These are phyloP conservation scores for Rubus parviflorus DNA, from an alignment of 306 rosid genomes.

Conservation along the genomic window DNA sequence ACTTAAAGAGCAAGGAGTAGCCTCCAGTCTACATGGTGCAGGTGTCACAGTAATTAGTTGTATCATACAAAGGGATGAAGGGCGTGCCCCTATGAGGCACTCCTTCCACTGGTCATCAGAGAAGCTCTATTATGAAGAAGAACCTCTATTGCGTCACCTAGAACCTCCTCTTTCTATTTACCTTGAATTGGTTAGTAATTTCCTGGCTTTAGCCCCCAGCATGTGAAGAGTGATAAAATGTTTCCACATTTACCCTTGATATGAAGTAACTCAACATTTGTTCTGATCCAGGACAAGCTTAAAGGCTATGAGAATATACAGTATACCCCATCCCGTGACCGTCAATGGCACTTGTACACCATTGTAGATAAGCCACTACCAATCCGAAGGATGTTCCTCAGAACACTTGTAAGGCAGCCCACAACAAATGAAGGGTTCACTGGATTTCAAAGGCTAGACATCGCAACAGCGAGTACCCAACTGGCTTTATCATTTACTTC, in stretches of 20 bases:
- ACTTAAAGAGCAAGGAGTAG: conserved; percentile 78
- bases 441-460: conserved; percentile 54
- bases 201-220: neutral
- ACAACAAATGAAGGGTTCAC: conserved; percentile 70
- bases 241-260: conserved; percentile 24
- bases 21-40: conserved; percentile 58
- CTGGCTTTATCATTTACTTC: conserved; percentile 76
- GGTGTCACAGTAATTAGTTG: conserved; percentile 94
- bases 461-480: conserved; percentile 41
- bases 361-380: conserved; percentile 71
- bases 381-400: conserved; percentile 87
- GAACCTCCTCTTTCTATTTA: conserved; percentile 98
- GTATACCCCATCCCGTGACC: conserved; percentile 92
- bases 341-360: conserved; percentile 96
- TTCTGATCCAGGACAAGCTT: conserved; percentile 74
- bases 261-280: conserved; percentile 29
- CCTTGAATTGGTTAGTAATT: conserved; percentile 88
- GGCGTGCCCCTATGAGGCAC: conserved; percentile 99
- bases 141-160: conserved; percentile 90
- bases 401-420: conserved; percentile 93
- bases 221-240: neutral
- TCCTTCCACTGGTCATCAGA: conserved; percentile 93
- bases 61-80: conserved; percentile 97
- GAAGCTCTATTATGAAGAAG: conserved; percentile 73
- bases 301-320: conserved; percentile 76